Conservation (phyloP, 306 rosid species). For the Neltuma alba region DNA sequence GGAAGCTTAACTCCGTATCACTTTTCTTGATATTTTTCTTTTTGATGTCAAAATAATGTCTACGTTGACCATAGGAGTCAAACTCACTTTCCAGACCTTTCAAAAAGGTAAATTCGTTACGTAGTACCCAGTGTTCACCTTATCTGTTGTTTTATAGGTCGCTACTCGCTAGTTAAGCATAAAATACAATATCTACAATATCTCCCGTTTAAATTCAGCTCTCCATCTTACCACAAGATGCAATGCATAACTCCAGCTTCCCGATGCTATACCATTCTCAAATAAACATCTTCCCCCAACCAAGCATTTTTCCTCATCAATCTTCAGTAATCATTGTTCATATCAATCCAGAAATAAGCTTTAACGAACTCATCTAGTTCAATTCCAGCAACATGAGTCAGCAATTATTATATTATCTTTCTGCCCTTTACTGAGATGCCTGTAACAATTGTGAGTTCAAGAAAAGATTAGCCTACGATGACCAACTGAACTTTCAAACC, state of each 20-base stretch:
- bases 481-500: constrained; percentile 10
- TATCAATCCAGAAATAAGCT: not conserved
- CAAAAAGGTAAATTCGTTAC: not conserved
- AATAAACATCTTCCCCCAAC: not conserved
- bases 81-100: not conserved
- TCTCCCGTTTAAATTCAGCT: not conserved
- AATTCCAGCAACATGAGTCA: not conserved
- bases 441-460: constrained; percentile 2
- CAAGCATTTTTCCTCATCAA: not conserved
- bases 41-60: not conserved
- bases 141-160: not conserved
- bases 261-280: not conserved
- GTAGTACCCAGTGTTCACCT: not conserved
- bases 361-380: not conserved
- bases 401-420: constrained; percentile 3
- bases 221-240: not conserved
- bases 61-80: not conserved
- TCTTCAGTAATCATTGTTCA: not conserved
- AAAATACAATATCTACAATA: not conserved
- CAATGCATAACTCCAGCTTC: not conserved
- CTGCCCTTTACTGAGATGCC: not conserved
- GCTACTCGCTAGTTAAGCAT: not conserved
- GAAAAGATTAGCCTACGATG: constrained; percentile 13
- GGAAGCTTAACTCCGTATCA: not conserved
- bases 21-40: not conserved